Percentiles rank a stretch among this genome's conserved stretches.
phyloP scores from a whole-genome alignment of 495 filamentous ascomycete genomes.

The Hyaloscypha finlandica region DNA sequence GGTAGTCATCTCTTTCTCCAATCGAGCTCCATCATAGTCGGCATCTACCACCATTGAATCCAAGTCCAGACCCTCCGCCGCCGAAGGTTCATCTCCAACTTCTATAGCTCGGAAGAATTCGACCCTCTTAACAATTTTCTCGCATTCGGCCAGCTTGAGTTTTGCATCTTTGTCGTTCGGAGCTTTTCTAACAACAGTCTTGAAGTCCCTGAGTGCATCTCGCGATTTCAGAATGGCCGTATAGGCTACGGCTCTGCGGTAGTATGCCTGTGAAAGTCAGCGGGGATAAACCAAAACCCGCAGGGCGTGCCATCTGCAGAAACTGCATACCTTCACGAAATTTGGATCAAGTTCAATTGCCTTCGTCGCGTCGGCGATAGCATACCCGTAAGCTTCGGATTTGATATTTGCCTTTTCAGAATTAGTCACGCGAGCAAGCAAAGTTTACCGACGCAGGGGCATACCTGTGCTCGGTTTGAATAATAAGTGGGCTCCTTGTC shows the following conservation, averaged over 20 bases:
- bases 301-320: not conserved
- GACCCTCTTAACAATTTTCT: conserved; percentile 86
- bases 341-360: conserved; percentile 88
- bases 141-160: conserved; percentile 84
- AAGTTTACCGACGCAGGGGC: conserved; percentile 28
- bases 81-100: conserved; percentile 85
- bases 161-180: conserved; percentile 89
- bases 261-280: conserved; percentile 71
- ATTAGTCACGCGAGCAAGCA: conserved; percentile 51
- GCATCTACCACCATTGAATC: conserved; percentile 80
- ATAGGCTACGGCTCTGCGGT: conserved; percentile 87
- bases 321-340: conserved; percentile 72
- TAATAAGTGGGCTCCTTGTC: conserved; percentile 85
- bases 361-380: conserved; percentile 89
- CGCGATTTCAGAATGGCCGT: conserved; percentile 84
- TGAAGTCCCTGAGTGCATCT: conserved; percentile 91
- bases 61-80: conserved; percentile 86
- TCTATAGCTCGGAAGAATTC: conserved; percentile 96
- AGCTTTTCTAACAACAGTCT: conserved; percentile 81
- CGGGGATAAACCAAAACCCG: not conserved
- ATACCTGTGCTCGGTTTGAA: conserved; percentile 90
- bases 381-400: conserved; percentile 90
- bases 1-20: conserved; percentile 86
- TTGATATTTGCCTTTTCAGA: conserved; percentile 80
- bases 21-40: conserved; percentile 78